These are phyloP conservation scores for Leptographium flavum DNA, from an alignment of 2,329 filamentous ascomycete genomes.

Conservation along the genomic window DNA sequence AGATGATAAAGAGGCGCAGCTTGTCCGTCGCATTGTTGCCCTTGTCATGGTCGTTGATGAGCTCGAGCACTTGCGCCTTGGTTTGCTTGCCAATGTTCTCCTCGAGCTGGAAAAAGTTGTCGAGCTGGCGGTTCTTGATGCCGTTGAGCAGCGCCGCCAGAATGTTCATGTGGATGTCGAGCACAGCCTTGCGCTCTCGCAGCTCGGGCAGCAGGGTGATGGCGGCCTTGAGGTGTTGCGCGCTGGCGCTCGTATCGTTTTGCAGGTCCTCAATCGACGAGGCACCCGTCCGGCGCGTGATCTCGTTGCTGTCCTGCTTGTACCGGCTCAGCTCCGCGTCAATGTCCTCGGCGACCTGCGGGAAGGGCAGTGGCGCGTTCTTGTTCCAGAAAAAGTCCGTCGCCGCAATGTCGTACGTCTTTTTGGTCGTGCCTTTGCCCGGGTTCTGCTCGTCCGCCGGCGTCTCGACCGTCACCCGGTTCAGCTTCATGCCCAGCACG, in stretches of 20 bases:
- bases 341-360: conserved; percentile 85
- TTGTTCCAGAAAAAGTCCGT: conserved; percentile 96
- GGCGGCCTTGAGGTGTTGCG: conserved; percentile 88
- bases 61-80: conserved; percentile 75
- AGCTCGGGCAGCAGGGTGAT: conserved; percentile 88
- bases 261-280: conserved; percentile 86
- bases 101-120: conserved; percentile 92
- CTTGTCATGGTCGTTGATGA: conserved; percentile 68
- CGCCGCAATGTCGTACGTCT: conserved; percentile 75
- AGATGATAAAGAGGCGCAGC: conserved; percentile 87
- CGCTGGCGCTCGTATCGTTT: conserved; percentile 75
- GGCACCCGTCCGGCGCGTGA: conserved; percentile 90
- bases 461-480: conserved; percentile 84
- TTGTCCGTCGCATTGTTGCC: conserved; percentile 80
- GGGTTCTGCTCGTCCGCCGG: conserved; percentile 65
- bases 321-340: conserved; percentile 87
- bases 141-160: conserved; percentile 60
- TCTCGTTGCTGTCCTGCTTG: conserved; percentile 85
- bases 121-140: conserved; percentile 88
- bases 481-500: conserved; percentile 40
- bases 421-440: conserved; percentile 63
- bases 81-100: conserved; percentile 86
- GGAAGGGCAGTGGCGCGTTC: conserved; percentile 82
- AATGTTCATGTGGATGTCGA: conserved; percentile 98
- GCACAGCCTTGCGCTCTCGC: conserved; percentile 75